Evolutionary conservation across 164 flowering plant species (phyloP), one percentile per base, ranked within the genome.

Genomic region (Protea cynaroides): DNA sequence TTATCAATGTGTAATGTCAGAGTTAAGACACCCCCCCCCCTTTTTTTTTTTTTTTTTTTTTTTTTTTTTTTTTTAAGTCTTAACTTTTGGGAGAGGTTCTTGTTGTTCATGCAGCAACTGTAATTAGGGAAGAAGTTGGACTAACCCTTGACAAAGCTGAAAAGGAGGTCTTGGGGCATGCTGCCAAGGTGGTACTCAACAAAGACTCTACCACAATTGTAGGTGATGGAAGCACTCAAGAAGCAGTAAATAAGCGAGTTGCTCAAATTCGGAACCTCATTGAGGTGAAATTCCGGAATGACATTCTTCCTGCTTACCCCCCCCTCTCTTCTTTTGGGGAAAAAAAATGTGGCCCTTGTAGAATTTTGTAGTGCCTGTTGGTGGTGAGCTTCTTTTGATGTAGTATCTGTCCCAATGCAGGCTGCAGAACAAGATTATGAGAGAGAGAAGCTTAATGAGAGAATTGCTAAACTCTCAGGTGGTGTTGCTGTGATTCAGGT

Each of bases 401-500:
- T 29, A 29, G 34, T 29, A 9, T 1, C 25, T 40, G 8, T 34
- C 50, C 67, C 71, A n/a, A 21, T 66, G 60, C 76, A 94, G 96
- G 91, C 73, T 37, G 88, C 97, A 11, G 96, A 92, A 65, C 97
- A 90, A 74, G 99, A 92, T 0, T 95, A 95, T 66, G 99, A 95
- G 62, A 92, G 75, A 75, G 99, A 92, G 61, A 95, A 92, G 61
- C 89, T 95, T 11, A 92, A 84, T 74, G 97, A 95, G 71, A 85
- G 99, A 75, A 88, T 95, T 69, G 99, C 99, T 44, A 95, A 95
- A 60, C 76, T 95, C 15, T 95, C 97, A 7, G 99, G 99, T 64
- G 97, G 99, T 67, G 97, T 95, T 70, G 99, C 99, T 65, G 97
- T 92, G 10, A 91, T 88, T 63, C 99, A 89, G 86, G 96, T 86